Evolutionary conservation across 805 yeast genomes (phyloP), one percentile per base, ranked within the genome.

Genomic region (Blastobotrys muscicola): DNA sequence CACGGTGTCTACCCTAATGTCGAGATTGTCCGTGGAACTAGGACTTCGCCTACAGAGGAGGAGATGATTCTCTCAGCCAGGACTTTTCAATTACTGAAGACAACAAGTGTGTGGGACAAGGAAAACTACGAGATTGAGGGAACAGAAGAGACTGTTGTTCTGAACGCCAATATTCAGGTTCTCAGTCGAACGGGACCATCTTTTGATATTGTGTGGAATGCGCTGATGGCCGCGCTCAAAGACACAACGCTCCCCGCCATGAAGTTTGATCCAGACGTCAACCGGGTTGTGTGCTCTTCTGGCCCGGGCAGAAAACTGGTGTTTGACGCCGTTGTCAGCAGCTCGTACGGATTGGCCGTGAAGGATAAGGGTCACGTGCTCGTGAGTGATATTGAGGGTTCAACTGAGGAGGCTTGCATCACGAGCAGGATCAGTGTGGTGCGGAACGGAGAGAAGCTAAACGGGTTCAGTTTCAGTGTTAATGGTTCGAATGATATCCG

Each of bases 161-260:
- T 89, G 29, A 77, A 78, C 55, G 89, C 90, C 3, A 77, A 78
- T 52, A 68, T 86, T 34, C 79, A 81, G 51, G 86, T 87, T 0
- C 80, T 84, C 52, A 80, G 90, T 39, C 74, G 92, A 45, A 70
- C 85, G 1, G 95, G 95, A 0, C 94, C 96, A 2, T 65, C 82
- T 23, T 80, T 78, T 54, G 96, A 87, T 55, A 62, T 81, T 8
- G 80, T 84, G 38, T 82, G 87, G 77, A 75, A 72, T 14, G 75
- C 89, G 2, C 60, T 85, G 16, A 56, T 82, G 4, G 65, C 71
- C 29, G 92, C 94, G 0, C 63, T 89, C 44, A 58, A 69, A 43
- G 67, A 71, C 42, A 72, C 79, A 2, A 65, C 66, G 50, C 66
- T 89, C 29, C 97, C 97, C 2, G 62, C 70, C 32, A 77, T 85